Evolutionary conservation across 2,329 filamentous ascomycete species (phyloP), one percentile per base, ranked within the genome.

Genomic region (Arthrinium puccinioides): DNA sequence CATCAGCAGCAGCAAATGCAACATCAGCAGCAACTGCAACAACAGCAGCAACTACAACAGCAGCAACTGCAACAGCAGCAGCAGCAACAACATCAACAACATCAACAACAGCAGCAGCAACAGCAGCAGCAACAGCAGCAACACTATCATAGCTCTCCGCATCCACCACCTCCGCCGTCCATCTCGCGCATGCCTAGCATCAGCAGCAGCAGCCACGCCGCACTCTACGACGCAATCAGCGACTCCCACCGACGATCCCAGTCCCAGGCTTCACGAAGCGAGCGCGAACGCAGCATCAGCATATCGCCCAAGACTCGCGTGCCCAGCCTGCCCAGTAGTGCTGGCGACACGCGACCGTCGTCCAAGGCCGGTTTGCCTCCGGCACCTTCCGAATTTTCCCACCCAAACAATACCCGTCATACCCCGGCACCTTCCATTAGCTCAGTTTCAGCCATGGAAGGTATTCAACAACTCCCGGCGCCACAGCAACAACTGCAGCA

Each of bases 261-360:
- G 40, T 71, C 72, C 29, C 69, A 70, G 33, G 30, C 40, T 51
- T 64, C 67, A 31, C 64, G 70, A 40, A 70, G 70, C 45, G 82
- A 87, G 38, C 74, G 82, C 50, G 84, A 85, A 43, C 68, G 74
- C 34, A 86, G 81, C 55, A 59, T 83, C 37, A 89, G 84, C 52
- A 77, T 90, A 35, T 90, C 84, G 55, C 86, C 87, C 21, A 88
- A 87, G 62, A 87, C 84, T 24, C 70, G 74, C 44, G 64, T 81
- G 13, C 63, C 70, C 26, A 76, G 70, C 47, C 53, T 76, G 25
- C 53, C 55, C 25, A 52, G 48, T 39, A 56, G 49, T 44, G 33
- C 24, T 20, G 33, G 33, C 16, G 33, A 36, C 23, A 24, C 33
- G 23, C 26, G 33, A 36, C 33, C 33, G 26, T 36, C 33, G 20